These are phyloP conservation scores for Crithidia bombi DNA, from an alignment of 208 protist species.

Conservation along the genomic window DNA sequence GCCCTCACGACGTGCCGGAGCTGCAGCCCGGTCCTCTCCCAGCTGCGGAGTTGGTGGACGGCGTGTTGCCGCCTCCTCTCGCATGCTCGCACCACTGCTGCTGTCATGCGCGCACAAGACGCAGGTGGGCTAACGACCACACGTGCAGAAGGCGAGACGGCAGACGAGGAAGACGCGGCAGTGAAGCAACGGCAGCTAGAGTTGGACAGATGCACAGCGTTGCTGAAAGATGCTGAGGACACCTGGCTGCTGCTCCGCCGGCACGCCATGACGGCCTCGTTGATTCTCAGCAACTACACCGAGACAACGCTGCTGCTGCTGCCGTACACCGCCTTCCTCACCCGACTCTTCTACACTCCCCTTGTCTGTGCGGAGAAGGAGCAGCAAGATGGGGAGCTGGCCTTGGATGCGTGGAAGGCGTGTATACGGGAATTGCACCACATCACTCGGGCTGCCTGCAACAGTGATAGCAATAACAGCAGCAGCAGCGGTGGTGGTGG, in stretches of 20 bases:
- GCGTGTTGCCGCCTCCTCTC: slow-evolving; percentile 2
- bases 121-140: no score
- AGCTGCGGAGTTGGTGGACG: slow-evolving; percentile 24
- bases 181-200: slow-evolving; percentile 5
- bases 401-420: slow-evolving; percentile 19
- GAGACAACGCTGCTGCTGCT: slow-evolving; percentile 26
- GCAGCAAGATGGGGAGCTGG: neutral
- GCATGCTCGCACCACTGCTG: neutral
- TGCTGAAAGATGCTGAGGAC: slow-evolving; percentile 10
- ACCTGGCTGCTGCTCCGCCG: slow-evolving; percentile 23
- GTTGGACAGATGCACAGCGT: neutral
- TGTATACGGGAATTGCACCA: slow-evolving; percentile 27
- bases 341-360: slow-evolving; percentile 10
- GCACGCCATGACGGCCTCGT: slow-evolving; percentile 16
- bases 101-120: neutral
- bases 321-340: slow-evolving; percentile 25
- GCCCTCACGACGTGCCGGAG: slow-evolving; percentile 15
- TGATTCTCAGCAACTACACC: slow-evolving; percentile 20
- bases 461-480: slow-evolving; percentile 5
- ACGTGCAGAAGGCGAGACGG: no score
- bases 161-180: slow-evolving; percentile 5
- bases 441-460: neutral
- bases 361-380: neutral
- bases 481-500: neutral
- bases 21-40: slow-evolving; percentile 11